Evolutionary conservation across 306 rosid genomes (phyloP).

Genomic region (Medicago arabica): DNA sequence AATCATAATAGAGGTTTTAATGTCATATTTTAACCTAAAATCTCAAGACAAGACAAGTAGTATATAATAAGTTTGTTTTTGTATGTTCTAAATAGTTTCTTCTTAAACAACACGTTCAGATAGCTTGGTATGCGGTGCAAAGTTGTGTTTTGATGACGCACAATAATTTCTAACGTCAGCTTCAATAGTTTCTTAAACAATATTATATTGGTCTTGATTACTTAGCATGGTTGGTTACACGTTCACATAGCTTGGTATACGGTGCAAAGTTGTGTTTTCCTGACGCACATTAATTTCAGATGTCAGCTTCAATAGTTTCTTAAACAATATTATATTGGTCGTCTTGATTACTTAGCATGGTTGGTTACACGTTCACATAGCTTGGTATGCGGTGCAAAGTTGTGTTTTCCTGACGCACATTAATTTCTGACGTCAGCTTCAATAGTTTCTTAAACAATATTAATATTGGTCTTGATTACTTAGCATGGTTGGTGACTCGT

Average conservation of each 20-base stretch:
- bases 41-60: background rate
- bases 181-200: background rate
- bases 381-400: too few species aligned
- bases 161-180: background rate
- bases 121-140: background rate
- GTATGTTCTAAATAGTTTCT: background rate
- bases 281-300: background rate
- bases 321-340: background rate
- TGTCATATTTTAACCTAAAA: background rate
- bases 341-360: too few species aligned
- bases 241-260: background rate
- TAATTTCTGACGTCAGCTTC: too few species aligned
- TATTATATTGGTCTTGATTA: background rate
- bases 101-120: background rate
- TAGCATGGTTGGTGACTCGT: too few species aligned
- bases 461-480: background rate
- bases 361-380: too few species aligned
- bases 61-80: background rate
- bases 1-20: background rate
- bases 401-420: too few species aligned
- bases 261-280: background rate
- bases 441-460: background rate
- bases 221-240: background rate
- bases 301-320: background rate
- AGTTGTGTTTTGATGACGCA: background rate